A percentile compares a stretch with the other conserved stretches of the same genome.
phyloP scores from a whole-genome alignment of 352 stramenopile species.

The Aphanomyces cochlioides region DNA sequence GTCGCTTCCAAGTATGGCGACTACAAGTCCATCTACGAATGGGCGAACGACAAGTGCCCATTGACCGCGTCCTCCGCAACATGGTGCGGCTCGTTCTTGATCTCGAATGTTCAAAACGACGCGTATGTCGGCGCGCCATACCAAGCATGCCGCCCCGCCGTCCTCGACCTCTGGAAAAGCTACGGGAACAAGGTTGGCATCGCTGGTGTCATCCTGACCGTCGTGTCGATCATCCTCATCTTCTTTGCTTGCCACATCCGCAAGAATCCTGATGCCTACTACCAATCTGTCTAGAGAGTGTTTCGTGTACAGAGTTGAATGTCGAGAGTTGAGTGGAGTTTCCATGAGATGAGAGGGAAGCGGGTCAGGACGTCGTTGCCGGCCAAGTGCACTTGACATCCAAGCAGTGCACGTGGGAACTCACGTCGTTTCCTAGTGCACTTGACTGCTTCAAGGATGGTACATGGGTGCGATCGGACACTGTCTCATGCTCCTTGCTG shows the following conservation, averaged over 20 bases:
- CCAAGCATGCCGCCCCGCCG: conserved; percentile 11
- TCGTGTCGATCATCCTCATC: conserved; percentile 22
- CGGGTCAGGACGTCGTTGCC: no score
- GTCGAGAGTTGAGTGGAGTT: no score
- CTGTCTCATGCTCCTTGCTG: no score
- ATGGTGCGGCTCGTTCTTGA: conserved; percentile 64
- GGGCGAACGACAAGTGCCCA: conserved; percentile 73
- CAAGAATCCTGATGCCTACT: not conserved
- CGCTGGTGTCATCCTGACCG: conserved; percentile 11
- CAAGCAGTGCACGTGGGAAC: no score
- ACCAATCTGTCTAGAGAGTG: not conserved
- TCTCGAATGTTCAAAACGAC: conserved; percentile 35
- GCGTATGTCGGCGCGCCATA: conserved; percentile 22
- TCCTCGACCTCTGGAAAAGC: conserved; percentile 10
- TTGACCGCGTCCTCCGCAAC: conserved; percentile 45
- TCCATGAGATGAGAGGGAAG: no score
- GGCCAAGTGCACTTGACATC: no score
- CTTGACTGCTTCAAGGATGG: no score
- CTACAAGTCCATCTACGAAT: conserved; percentile 70
- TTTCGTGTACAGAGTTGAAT: no score
- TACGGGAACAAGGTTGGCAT: conserved; percentile 16
- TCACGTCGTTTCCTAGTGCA: no score
- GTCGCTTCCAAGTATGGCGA: conserved; percentile 41
- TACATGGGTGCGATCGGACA: no score
- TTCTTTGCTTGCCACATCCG: conserved; percentile 21